Base-by-base conservation (phyloP, 768 basidiomycete species). In the Arthromyces matolae region DNA sequence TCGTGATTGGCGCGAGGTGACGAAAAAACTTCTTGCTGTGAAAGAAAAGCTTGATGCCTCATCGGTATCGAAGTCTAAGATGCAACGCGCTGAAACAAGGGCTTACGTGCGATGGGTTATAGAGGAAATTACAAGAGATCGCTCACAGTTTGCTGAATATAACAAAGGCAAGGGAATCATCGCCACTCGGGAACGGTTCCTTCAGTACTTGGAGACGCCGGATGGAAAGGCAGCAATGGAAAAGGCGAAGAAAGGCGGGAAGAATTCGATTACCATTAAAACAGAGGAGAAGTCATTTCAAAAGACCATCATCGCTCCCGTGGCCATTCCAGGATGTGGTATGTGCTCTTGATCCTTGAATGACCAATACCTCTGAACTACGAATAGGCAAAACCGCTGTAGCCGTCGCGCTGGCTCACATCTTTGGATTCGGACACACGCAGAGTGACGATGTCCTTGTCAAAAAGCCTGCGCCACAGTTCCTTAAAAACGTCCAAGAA, bases 291-390 rank as follows among this genome's bases (percentile, higher is more conserved):
- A 55, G 51, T 54, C 56, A 44, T 78, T 75, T 52, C 78, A 75
- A 22, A 93, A 93, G 71, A 91, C 86, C 1, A 72, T 97, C 54
- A 83, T 99, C 45, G 75, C 93, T 0, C 93, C 95, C 0, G 68
- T 97, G 16, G 95, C 92, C 7, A 77, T 97, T 34, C 95, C 95
- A 27, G 95, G 95, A 12, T 93, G 89, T 62, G 95, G 94, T 90
- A 54, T 51, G 89, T 71, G 16, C 42, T n/a, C 9, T 31, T 38
- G 24, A 48, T 47, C 19, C 13, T 22, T 25, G 12, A n/a, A 25
- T n/a, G 23, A 54, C 10, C 74, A 33, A n/a, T 33, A 32, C 40
- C 20, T 14, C 42, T 47, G 6, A 47, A 13, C 8, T 39, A 6
- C 8, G n/a, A 20, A 16, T 56, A 92, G 92, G 93, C 23, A 98